phyloP scores from a whole-genome alignment of 768 basidiomycete genomes.

The Boletus eberwhitei region DNA sequence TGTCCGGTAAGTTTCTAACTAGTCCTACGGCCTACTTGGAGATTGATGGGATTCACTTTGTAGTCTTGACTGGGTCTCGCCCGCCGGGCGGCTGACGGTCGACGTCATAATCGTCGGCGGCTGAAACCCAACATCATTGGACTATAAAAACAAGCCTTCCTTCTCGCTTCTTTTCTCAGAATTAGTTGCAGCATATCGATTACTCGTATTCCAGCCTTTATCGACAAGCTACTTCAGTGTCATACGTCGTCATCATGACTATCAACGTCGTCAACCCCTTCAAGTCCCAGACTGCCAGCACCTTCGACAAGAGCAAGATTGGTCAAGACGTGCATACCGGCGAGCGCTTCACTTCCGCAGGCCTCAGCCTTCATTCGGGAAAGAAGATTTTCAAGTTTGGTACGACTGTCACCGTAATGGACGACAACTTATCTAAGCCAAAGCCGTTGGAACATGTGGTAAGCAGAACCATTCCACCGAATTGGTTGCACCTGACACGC shows the following conservation, averaged over 20 bases:
- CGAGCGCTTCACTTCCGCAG: neutral
- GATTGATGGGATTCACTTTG: neutral
- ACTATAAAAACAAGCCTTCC: slow-evolving; percentile 8
- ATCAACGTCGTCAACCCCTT: slow-evolving; percentile 10
- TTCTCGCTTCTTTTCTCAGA: neutral
- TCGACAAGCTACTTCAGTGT: slow-evolving; percentile 1
- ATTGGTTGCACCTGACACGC: neutral
- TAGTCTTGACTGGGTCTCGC: neutral
- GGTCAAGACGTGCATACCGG: neutral
- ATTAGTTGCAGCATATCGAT: slow-evolving; percentile 1
- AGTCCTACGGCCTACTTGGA: neutral
- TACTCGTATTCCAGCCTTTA: neutral
- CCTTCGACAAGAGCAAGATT: slow-evolving; percentile 3
- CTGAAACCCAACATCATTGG: neutral
- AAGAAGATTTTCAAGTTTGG: slow-evolving; percentile 11
- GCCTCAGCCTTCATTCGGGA: neutral
- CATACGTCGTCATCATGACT: slow-evolving; percentile 10
- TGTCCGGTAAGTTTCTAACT: slow-evolving; percentile 4
- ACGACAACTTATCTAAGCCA: neutral
- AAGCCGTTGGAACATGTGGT: slow-evolving; percentile 6
- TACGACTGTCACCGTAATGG: neutral
- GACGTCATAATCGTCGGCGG: slow-evolving; percentile 1
- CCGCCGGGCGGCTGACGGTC: slow-evolving; percentile 14
- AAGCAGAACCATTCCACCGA: neutral
- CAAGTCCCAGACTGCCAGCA: slow-evolving; percentile 9